A percentile compares a stretch with the other conserved stretches of the same genome.
phyloP scores from a whole-genome alignment of 306 rosid species.

The Senna tora region DNA sequence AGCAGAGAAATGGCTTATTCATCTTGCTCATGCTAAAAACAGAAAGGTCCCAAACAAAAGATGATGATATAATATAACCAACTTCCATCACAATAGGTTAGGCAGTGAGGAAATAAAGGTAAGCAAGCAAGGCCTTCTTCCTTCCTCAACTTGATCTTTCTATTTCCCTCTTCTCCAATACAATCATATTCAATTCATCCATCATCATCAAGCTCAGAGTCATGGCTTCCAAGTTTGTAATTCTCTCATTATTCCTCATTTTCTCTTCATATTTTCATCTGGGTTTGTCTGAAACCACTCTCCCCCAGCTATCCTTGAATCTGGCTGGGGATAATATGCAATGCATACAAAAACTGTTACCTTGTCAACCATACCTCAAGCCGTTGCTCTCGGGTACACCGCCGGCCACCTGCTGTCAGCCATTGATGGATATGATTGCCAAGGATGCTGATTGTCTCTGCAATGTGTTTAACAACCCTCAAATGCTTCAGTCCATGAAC shows the following conservation, averaged over 20 bases:
- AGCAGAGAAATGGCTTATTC: neutral
- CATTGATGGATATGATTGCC: constrained; percentile 43
- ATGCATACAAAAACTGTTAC: constrained; percentile 45
- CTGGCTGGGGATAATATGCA: neutral
- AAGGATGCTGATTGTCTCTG: constrained; percentile 44
- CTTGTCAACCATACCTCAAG: constrained; percentile 45
- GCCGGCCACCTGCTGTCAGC: constrained; percentile 35
- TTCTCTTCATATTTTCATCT: constrained; percentile 9
- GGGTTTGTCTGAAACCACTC: neutral
- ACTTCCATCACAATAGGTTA: neutral
- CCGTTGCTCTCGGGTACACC: constrained; percentile 16
- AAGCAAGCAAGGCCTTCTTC: neutral
- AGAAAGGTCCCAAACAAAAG: neutral
- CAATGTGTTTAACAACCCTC: constrained; percentile 27
- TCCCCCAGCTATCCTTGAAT: neutral
- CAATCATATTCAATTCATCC: neutral
- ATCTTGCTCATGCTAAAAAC: neutral
- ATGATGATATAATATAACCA: neutral
- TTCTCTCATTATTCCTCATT: neutral
- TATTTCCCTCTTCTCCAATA: neutral
- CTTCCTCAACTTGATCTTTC: neutral
- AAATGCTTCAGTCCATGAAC: constrained; percentile 34
- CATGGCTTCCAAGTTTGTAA: neutral
- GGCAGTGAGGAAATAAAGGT: neutral
- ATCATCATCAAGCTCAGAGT: neutral